These are phyloP conservation scores for Aschersonia sp. DNA, from an alignment of 2,329 filamentous ascomycete genomes.

Conservation along the genomic window DNA sequence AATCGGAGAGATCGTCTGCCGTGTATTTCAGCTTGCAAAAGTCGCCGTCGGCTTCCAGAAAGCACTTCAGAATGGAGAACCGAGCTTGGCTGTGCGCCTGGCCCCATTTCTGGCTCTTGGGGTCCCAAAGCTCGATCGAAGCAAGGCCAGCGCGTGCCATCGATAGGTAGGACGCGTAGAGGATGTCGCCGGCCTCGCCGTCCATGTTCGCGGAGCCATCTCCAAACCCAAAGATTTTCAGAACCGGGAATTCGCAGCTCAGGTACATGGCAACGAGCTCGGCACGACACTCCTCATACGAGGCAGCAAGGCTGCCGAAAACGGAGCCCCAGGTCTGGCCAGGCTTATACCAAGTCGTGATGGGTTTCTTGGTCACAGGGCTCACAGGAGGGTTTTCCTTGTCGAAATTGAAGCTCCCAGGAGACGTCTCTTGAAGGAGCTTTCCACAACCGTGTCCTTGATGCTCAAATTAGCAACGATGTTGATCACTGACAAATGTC, in stretches of 20 bases:
- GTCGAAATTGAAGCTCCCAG: constrained; percentile 82
- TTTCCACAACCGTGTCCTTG: constrained; percentile 82
- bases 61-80: constrained; percentile 73
- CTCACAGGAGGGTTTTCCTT: constrained; percentile 64
- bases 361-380: constrained; percentile 58
- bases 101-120: constrained; percentile 80
- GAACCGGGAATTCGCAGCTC: constrained; percentile 73
- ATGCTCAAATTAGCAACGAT: no score
- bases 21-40: constrained; percentile 73
- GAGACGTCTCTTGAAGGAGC: constrained; percentile 74
- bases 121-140: constrained; percentile 89
- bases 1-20: constrained; percentile 60
- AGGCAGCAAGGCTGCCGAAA: constrained; percentile 74
- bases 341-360: constrained; percentile 83
- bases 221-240: constrained; percentile 85
- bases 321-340: constrained; percentile 91
- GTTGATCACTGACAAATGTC: no score
- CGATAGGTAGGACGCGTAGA: constrained; percentile 76
- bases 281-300: constrained; percentile 88
- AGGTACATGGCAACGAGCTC: constrained; percentile 90
- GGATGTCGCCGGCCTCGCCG: constrained; percentile 66
- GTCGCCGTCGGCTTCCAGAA: constrained; percentile 71
- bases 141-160: constrained; percentile 91
- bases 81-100: constrained; percentile 85
- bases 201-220: constrained; percentile 60